Evolutionary conservation across 2,329 filamentous ascomycete species (phyloP).

Genomic region (Atkinsonella texensis): DNA sequence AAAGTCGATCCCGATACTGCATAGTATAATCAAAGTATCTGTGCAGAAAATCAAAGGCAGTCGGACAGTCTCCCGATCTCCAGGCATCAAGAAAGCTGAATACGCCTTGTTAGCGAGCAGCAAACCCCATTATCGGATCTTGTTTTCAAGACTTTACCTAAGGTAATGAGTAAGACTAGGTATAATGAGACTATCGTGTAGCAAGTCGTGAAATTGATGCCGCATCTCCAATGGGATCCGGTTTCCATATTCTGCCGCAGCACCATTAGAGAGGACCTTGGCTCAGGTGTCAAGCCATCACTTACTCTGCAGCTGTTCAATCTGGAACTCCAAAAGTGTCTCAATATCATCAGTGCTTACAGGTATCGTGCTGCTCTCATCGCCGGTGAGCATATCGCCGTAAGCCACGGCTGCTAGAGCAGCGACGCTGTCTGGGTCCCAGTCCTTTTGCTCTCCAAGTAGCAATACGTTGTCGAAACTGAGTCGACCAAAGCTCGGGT

Average conservation of each 20-base stretch:
- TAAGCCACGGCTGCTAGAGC: slow-evolving; percentile 36
- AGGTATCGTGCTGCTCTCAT: slow-evolving; percentile 27
- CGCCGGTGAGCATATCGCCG: slow-evolving; percentile 38
- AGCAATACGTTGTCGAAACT: slow-evolving; percentile 47
- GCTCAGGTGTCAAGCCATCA: slow-evolving; percentile 3
- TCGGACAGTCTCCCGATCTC: slow-evolving; percentile 80
- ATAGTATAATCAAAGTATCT: slow-evolving; percentile 96
- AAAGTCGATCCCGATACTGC: slow-evolving; percentile 68
- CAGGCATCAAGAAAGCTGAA: slow-evolving; percentile 78
- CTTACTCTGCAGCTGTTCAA: slow-evolving; percentile 73
- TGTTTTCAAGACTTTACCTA: slow-evolving; percentile 29
- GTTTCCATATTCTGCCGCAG: slow-evolving; percentile 53
- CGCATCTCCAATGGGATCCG: slow-evolving; percentile 66
- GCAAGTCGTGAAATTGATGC: slow-evolving; percentile 54
- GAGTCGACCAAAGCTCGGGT: slow-evolving; percentile 43
- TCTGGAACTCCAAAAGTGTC: slow-evolving; percentile 72
- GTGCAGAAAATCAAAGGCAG: slow-evolving; percentile 82
- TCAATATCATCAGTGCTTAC: slow-evolving; percentile 73
- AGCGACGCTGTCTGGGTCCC: slow-evolving; percentile 30
- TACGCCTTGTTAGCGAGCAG: slow-evolving; percentile 4
- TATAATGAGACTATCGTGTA: slow-evolving; percentile 53
- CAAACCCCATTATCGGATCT: background rate
- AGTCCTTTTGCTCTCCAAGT: slow-evolving; percentile 37
- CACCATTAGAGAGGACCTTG: background rate
- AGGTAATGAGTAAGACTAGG: slow-evolving; percentile 69